Base-by-base conservation (phyloP, 169 alveolate species). In the Neospora caninum region DNA sequence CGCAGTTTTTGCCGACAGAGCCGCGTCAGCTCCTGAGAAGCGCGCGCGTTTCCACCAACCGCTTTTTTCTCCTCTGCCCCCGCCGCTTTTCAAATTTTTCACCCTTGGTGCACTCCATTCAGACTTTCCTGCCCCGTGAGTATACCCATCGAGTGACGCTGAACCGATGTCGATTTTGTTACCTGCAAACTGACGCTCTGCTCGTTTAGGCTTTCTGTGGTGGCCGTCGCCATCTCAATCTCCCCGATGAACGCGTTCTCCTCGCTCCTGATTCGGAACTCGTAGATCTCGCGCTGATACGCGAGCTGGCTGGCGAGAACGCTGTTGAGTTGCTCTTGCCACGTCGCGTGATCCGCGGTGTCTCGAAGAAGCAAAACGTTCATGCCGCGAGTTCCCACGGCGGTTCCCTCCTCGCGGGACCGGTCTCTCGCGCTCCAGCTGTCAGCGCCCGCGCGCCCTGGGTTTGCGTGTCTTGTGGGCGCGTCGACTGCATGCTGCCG, bases 131-230 rank as follows among this genome's bases (percentile, higher is more conserved):
- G 64, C 64, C 27, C 64, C 64, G 64, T 18, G 18, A 53, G 64
- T 18, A 53, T 53, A 53, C 27, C 64, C 18, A 18, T 53, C 64
- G 27, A 18, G 7, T 53, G 27, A 53, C 27, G 18, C n/a, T n/a
- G n/a, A n/a, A n/a, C n/a, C n/a, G n/a, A n/a, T n/a, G n/a, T n/a
- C n/a, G n/a, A n/a, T n/a, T n/a, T n/a, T n/a, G 34, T 38, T 82
- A 82, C 89, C 89, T 82, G 89, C 39, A 82, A 67, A 38, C n/a
- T 82, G 69, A 82, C 89, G 31, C 89, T 31, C 31, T 82, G 89
- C 41, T 82, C 89, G 39, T 82, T 82, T 0, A 82, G 89, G 41
- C 89, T 82, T 82, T 82, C 89, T 36, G 89, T 82, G 36, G 89
- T 82, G 67, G 89, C 89, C 0, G 89, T 82, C 22, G 89, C 89